These are phyloP conservation scores for Aspergillus latus DNA, from an alignment of 2,329 filamentous ascomycete genomes.

Conservation along the genomic window DNA sequence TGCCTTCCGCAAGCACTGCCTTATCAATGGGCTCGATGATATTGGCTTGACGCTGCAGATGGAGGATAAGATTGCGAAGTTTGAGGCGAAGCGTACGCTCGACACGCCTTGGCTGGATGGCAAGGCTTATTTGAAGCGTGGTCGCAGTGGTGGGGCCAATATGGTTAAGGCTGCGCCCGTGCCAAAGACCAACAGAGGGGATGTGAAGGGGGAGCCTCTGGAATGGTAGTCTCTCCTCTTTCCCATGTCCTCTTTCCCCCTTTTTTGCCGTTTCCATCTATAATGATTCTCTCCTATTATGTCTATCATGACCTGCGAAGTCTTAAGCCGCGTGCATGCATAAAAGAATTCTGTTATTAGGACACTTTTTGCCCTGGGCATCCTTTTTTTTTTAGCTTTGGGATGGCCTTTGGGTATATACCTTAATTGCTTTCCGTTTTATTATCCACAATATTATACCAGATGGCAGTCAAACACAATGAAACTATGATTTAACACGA, in stretches of 20 bases:
- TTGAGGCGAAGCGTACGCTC: constrained; percentile 73
- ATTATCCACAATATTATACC: not conserved
- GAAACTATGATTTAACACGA: not conserved
- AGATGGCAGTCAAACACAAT: constrained; percentile 5
- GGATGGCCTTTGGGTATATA: not conserved
- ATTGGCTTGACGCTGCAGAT: constrained; percentile 92
- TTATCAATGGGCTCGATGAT: constrained; percentile 90
- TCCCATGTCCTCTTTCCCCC: not conserved
- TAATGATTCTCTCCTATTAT: constrained; percentile 2
- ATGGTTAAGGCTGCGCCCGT: constrained; percentile 68
- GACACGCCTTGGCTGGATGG: constrained; percentile 93
- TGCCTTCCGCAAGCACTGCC: constrained; percentile 89
- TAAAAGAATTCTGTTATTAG: not conserved
- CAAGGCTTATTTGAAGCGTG: constrained; percentile 68
- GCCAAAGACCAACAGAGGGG: constrained; percentile 84
- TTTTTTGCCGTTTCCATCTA: constrained; percentile 34
- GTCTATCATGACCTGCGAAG: not conserved
- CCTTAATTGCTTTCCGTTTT: not conserved
- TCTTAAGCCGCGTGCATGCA: not conserved
- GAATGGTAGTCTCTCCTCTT: constrained; percentile 66
- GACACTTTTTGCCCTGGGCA: not conserved
- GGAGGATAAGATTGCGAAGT: constrained; percentile 81
- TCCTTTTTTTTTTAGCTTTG: not conserved
- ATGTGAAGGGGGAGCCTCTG: constrained; percentile 78
- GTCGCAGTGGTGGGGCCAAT: constrained; percentile 52